These are phyloP conservation scores for Dendrocalamus sinicus DNA, from an alignment of 176 grass and related monocot genomes.

Conservation along the genomic window DNA sequence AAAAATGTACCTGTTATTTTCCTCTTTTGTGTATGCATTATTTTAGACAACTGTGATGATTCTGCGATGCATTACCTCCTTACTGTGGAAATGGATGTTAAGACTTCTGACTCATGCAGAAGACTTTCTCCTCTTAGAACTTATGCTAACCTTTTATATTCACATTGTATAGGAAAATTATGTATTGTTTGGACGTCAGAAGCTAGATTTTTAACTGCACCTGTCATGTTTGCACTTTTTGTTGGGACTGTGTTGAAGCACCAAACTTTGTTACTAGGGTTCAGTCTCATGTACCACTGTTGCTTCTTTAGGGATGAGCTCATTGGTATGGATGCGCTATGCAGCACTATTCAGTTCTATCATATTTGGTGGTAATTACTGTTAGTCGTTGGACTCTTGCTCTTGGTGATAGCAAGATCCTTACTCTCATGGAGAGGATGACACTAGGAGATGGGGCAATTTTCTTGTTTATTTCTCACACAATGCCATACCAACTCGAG, in stretches of 20 bases:
- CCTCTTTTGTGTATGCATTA: not conserved
- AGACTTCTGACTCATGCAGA: not conserved
- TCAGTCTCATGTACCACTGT: constrained; percentile 4
- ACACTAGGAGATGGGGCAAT: no score
- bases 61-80: not conserved
- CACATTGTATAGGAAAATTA: constrained; percentile 11
- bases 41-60: constrained; percentile 16
- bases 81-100: not conserved
- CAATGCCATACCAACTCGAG: no score
- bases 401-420: no score
- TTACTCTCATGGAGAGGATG: no score
- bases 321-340: constrained; percentile 1
- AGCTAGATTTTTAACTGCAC: constrained; percentile 13
- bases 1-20: not conserved
- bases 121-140: constrained; percentile 19
- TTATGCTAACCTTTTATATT: constrained; percentile 30
- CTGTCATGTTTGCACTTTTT: constrained; percentile 9
- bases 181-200: constrained; percentile 3
- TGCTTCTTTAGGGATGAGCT: constrained; percentile 22
- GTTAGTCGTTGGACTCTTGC: no score
- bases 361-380: constrained; percentile 27
- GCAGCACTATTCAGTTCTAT: constrained; percentile 28
- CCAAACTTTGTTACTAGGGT: constrained; percentile 20
- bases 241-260: not conserved
- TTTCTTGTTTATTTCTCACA: no score